phyloP scores from a whole-genome alignment of 106 monocot species.

The Dioscorea alata region DNA sequence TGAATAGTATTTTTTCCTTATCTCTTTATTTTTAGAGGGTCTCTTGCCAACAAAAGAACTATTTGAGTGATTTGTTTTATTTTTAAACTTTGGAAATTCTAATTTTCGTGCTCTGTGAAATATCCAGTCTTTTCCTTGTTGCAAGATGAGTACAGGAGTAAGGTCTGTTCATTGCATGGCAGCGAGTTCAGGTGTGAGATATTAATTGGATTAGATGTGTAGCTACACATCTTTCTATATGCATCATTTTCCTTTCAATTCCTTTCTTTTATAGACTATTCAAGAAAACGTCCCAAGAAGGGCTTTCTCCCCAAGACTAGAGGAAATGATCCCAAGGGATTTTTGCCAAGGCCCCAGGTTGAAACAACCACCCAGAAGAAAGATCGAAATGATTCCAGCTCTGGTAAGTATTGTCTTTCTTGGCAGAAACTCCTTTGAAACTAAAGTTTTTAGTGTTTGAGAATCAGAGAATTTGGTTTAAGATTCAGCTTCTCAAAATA shows the following conservation, averaged over 20 bases:
- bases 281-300: slow-evolving; percentile 55
- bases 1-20: neutral
- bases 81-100: neutral
- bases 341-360: slow-evolving; percentile 35
- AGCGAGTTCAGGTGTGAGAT: slow-evolving; percentile 59
- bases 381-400: slow-evolving; percentile 24
- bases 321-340: slow-evolving; percentile 39
- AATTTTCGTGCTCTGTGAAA: neutral
- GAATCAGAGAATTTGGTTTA: neutral
- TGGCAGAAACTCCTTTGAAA: neutral
- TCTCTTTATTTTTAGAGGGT: neutral
- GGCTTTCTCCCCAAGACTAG: slow-evolving; percentile 50
- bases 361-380: slow-evolving; percentile 54
- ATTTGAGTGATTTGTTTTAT: neutral
- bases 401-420: slow-evolving; percentile 16
- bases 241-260: neutral
- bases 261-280: slow-evolving; percentile 37
- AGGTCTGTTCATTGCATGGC: slow-evolving; percentile 27
- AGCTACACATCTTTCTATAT: slow-evolving; percentile 4
- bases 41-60: too few relatives aligned
- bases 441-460: neutral
- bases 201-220: neutral
- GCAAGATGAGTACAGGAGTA: slow-evolving; percentile 22
- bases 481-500: neutral
- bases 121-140: slow-evolving; percentile 34